phyloP scores from a whole-genome alignment of 192 early-diverging fungal species.

The Coemansia sp. region DNA sequence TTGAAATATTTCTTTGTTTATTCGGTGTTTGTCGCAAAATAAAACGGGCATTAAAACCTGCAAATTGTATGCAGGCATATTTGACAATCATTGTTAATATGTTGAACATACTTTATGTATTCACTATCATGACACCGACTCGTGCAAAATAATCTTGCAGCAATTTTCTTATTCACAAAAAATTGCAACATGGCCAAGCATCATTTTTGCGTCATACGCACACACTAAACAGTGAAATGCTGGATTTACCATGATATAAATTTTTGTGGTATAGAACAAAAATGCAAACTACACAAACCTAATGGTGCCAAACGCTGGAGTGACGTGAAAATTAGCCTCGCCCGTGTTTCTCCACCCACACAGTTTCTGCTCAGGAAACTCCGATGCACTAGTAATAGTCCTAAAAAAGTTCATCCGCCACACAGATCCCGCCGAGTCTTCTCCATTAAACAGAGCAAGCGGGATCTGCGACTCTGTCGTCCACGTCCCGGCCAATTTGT shows the following conservation, averaged over 20 bases:
- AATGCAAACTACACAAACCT: conserved; percentile 11
- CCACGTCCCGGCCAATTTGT: conserved; percentile 32
- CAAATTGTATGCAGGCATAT: no score
- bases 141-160: no score
- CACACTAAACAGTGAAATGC: no score
- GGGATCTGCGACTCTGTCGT: conserved; percentile 27
- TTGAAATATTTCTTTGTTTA: no score
- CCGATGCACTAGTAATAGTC: conserved; percentile 31
- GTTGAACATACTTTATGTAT: no score
- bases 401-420: conserved; percentile 58
- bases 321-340: conserved; percentile 48
- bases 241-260: background rate
- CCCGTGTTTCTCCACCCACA: conserved; percentile 51
- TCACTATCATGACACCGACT: no score
- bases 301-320: conserved; percentile 36
- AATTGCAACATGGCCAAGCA: no score
- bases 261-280: background rate
- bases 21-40: no score
- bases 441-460: conserved; percentile 48
- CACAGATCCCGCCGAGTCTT: conserved; percentile 26
- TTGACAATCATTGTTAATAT: no score
- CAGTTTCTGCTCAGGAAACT: conserved; percentile 48
- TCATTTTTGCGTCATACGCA: no score
- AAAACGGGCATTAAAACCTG: no score
- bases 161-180: no score